Base-by-base conservation (phyloP, 192 early-diverging fungal genomes). In the Backusella liffmaniae region DNA sequence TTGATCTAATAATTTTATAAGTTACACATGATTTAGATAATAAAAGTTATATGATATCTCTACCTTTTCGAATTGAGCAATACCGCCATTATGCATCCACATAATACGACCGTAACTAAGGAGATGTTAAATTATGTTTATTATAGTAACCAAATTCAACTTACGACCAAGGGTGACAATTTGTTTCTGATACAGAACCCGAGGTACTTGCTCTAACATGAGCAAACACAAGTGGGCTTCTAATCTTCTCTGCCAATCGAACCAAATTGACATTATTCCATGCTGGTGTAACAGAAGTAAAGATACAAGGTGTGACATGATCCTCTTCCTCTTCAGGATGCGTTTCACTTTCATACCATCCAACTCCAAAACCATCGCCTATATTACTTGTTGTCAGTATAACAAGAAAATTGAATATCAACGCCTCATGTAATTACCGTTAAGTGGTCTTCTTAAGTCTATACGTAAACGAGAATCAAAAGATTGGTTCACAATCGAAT, bases 31-130 rank as follows among this genome's bases (percentile, higher is more conserved):
- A 2, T 12, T 72, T 37, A 68, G 32, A 23, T 29, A 49, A 21
- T 12, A n/a, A 18, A 32, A 35, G 3, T 29, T 13, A 66, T 12
- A 21, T 13, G 15, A 18, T 21, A 34, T 35, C 1, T 26, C 72
- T 84, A 86, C 88, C 74, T 84, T 80, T 37, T 88, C 73, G 71
- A 94, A 94, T 16, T 88, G 83, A 66, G 83, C 88, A 73, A 94
- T 87, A 65, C 86, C 83, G 51, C 92, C 92, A 74, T 94, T 93
- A 83, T 94, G 93, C 93, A 93, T 93, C 85, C 91, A 94, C 93
- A 94, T 94, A 16, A 94, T 79, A 66, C 88, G 86, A 46, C 91
- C 92, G 77, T 84, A 83, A 30, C 82, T 83, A 74, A 41, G 21
- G 30, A 56, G 37, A 46, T 10, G 29, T 35, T 66, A 42, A 70